Evolutionary conservation across 179 eudicot species (phyloP).

Genomic region (Camellia oleifera): DNA sequence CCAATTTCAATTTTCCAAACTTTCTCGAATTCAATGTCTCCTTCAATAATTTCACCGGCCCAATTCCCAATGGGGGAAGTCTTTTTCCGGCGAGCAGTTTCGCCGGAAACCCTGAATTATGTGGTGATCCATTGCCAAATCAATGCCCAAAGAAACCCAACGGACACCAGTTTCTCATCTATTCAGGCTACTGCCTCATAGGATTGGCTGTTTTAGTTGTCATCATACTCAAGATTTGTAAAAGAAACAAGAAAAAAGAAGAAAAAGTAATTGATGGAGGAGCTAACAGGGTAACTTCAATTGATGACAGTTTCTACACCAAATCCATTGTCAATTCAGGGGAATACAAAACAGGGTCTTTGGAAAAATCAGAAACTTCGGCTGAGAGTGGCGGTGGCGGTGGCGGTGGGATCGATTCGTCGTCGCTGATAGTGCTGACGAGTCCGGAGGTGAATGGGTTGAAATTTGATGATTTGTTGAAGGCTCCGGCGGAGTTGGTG

Average conservation of each 20-base stretch:
- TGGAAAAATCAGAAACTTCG: slow-evolving; percentile 23
- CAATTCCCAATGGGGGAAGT: slow-evolving; percentile 25
- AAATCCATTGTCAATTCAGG: slow-evolving; percentile 4
- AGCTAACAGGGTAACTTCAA: slow-evolving; percentile 11
- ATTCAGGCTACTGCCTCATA: slow-evolving; percentile 22
- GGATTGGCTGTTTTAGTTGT: slow-evolving; percentile 15
- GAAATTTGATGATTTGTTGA: slow-evolving; percentile 44
- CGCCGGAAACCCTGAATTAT: slow-evolving; percentile 16
- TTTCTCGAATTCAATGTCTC: slow-evolving; percentile 37
- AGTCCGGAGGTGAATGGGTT: slow-evolving; percentile 40
- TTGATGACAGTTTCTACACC: slow-evolving; percentile 14
- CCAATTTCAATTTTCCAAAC: slow-evolving; percentile 28
- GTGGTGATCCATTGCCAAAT: slow-evolving; percentile 29
- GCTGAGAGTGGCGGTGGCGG: not conserved
- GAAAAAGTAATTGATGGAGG: not conserved
- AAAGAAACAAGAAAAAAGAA: slow-evolving; percentile 17
- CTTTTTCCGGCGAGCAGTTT: slow-evolving; percentile 14
- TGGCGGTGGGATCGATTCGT: slow-evolving; percentile 20
- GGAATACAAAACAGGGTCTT: slow-evolving; percentile 17
- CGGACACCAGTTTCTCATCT: slow-evolving; percentile 24
- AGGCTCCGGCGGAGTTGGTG: slow-evolving; percentile 47
- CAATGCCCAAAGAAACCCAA: slow-evolving; percentile 18
- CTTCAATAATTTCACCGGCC: slow-evolving; percentile 33
- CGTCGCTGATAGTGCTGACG: slow-evolving; percentile 33
- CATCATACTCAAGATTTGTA: slow-evolving; percentile 20